Conservation (phyloP, 257 asterid species). For the Solanum ossicruentum region DNA sequence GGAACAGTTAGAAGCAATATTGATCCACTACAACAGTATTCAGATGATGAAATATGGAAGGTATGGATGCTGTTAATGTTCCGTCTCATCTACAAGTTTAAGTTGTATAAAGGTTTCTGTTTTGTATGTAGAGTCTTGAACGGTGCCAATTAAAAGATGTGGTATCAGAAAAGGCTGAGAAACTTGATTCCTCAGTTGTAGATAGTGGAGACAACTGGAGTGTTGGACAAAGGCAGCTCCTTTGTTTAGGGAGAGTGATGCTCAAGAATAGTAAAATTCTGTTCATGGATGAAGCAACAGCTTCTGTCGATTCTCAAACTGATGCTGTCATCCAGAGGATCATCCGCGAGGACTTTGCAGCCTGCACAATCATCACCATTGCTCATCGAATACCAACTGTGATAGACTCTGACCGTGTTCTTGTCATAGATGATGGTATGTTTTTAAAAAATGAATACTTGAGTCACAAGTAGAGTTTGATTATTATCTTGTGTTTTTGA, state of each 20-base stretch:
- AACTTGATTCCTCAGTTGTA: conserved; percentile 48
- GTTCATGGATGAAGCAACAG: conserved; percentile 87
- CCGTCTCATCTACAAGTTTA: neutral
- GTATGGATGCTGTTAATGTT: conserved; percentile 8
- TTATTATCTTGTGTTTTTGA: neutral
- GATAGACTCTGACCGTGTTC: conserved; percentile 50
- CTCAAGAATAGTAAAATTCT: conserved; percentile 41
- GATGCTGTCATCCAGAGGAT: conserved; percentile 53
- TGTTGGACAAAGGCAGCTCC: conserved; percentile 71
- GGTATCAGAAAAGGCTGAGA: conserved; percentile 45
- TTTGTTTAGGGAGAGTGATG: conserved; percentile 69
- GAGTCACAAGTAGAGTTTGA: neutral
- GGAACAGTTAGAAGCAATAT: conserved; percentile 67
- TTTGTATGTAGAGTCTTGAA: conserved; percentile 37
- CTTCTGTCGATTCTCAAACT: conserved; percentile 76
- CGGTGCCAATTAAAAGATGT: conserved; percentile 74
- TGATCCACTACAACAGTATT: conserved; percentile 50
- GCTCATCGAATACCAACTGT: conserved; percentile 87
- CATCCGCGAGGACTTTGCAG: conserved; percentile 45
- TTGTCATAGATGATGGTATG: conserved; percentile 62
- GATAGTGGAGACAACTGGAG: conserved; percentile 81
- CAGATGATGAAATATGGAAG: conserved; percentile 83
- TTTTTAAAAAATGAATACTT: neutral
- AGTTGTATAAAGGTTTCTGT: neutral
- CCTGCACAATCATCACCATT: conserved; percentile 55